Percentiles rank a stretch among this genome's conserved stretches.
Evolutionary conservation across 768 basidiomycete genomes (phyloP).

Genomic region (Tylopilus subfusipes): DNA sequence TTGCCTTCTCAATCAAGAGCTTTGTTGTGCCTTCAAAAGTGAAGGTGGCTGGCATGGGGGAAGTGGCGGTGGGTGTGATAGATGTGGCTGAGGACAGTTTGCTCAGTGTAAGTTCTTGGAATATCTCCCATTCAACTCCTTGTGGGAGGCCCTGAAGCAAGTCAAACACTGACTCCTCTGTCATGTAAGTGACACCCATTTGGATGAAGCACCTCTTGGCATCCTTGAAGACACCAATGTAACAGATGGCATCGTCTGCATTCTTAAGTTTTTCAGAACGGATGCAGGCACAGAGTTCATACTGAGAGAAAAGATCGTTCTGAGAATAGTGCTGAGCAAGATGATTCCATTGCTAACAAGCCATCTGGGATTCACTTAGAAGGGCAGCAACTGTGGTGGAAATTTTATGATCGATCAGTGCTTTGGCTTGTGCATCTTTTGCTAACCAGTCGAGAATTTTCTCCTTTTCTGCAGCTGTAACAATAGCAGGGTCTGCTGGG

Average conservation of each 20-base stretch:
- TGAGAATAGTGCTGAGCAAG: not conserved
- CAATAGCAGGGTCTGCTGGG: accelerated
- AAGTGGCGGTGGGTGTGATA: too few species aligned
- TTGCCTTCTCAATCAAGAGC: not conserved
- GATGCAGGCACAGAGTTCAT: not conserved
- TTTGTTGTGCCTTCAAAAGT: not conserved
- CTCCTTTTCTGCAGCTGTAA: not conserved
- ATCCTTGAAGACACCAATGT: not conserved
- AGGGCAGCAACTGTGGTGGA: accelerated
- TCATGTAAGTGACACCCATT: not conserved
- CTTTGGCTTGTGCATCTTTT: slow-evolving; percentile 1
- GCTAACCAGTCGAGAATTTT: too few species aligned
- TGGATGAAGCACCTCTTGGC: not conserved
- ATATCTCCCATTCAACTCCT: not conserved
- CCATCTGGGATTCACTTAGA: not conserved
- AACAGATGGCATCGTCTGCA: not conserved
- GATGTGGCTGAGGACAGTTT: not conserved
- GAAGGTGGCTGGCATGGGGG: not conserved
- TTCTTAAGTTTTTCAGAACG: not conserved
- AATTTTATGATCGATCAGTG: not conserved
- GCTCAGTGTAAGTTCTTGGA: not conserved
- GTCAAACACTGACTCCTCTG: not conserved
- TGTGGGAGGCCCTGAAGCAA: not conserved
- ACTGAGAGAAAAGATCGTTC: not conserved
- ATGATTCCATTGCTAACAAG: not conserved